phyloP scores from a whole-genome alignment of 2,329 filamentous ascomycete species.

The Apiospora koreana region DNA sequence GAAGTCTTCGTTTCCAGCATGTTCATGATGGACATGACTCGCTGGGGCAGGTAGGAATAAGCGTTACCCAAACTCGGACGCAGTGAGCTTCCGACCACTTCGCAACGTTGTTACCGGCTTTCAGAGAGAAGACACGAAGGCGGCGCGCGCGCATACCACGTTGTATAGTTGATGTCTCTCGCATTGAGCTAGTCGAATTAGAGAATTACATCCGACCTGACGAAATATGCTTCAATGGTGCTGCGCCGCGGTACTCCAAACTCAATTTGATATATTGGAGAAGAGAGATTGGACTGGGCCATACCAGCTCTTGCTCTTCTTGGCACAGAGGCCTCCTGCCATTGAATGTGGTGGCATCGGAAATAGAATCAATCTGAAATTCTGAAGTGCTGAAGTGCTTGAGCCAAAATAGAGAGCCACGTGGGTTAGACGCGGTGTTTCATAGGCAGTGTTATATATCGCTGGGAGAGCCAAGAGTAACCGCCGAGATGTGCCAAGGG shows the following conservation, averaged over 20 bases:
- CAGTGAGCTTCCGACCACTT: neutral
- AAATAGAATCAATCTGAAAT: too few species aligned
- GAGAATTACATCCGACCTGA: neutral
- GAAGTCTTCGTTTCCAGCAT: neutral
- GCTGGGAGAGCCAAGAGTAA: neutral
- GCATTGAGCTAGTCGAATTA: neutral
- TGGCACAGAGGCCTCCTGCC: neutral
- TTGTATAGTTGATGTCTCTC: neutral
- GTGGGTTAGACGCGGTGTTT: neutral
- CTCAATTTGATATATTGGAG: neutral
- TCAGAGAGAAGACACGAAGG: neutral
- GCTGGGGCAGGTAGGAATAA: neutral
- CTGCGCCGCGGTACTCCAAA: neutral
- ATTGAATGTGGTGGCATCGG: neutral
- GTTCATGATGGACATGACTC: neutral
- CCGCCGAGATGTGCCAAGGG: neutral
- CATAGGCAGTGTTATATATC: neutral
- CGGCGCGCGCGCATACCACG: neutral
- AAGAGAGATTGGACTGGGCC: neutral
- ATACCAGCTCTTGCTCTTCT: neutral
- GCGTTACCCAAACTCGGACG: neutral
- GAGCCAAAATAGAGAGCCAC: neutral
- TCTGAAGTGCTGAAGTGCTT: neutral
- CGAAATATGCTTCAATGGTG: neutral
- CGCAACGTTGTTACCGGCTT: neutral